Evolutionary conservation across 352 stramenopile genomes (phyloP), one percentile per base, ranked within the genome.

Genomic region (Globisporangium radiosum): DNA sequence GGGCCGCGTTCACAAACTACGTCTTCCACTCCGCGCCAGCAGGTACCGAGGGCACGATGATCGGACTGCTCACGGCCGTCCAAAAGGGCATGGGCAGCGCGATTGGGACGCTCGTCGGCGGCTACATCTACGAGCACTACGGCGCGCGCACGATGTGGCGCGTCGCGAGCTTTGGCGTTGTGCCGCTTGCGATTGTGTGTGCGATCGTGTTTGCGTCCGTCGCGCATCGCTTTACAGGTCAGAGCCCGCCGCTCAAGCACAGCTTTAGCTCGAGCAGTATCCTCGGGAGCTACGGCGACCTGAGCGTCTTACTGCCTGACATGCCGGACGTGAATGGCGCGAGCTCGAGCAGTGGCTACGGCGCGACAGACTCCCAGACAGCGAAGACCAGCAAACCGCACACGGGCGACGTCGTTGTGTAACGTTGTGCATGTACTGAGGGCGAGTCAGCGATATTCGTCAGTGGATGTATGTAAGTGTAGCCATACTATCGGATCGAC

Each of bases 1-100:
- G 81, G 81, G 81, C 81, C 14, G 77, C 79, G 36, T 85, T 85
- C 67, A 89, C 81, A 57, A 85, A 91, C 66, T 91, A 91, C 67
- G 65, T 89, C 1, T 91, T 87, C 63, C 65, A 78, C 55, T 74
- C 77, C 15, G 82, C 81, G 6, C 73, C 78, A 6, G 63, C 68
- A 42, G 77, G 81, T 19, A 89, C 77, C 3, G 69, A 91, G 64
- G 78, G 78, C 40, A 88, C 76, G 36, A 88, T 89, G 78, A 89
- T 91, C 53, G 78, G 78, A 0, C 44, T 88, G 36, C 63, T 90
- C 54, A 77, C 72, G 8, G 70, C 81, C 14, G 68, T 89, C 40
- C 79, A 87, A 57, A 92, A 87, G 57, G 79, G 81, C 10, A 69
- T 89, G 48, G 81, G 78, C 9, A 74, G 77, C 52, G 81, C 73